Conservation (phyloP, 176 grass and related monocot species). For the Aegilops sharonensis region DNA sequence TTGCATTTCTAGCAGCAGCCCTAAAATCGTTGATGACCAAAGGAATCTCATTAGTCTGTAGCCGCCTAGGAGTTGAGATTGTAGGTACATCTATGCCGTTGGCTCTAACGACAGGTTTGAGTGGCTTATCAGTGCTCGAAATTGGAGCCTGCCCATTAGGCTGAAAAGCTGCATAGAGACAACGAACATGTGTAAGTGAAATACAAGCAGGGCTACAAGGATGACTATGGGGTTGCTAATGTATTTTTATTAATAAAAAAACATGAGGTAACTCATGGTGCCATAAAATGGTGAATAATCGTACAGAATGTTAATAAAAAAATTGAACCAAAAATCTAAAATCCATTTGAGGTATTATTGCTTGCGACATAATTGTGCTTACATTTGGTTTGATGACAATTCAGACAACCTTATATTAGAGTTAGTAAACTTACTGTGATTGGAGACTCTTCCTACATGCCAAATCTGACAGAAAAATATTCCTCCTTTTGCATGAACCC, state of each 20-base stretch:
- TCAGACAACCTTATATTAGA: neutral
- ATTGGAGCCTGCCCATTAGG: constrained; percentile 61
- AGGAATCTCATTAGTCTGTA: constrained; percentile 55
- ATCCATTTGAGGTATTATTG: neutral
- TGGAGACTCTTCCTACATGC: constrained; percentile 61
- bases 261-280: neutral
- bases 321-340: neutral
- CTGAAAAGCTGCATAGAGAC: constrained; percentile 42
- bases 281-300: neutral
- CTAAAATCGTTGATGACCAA: constrained; percentile 52
- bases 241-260: neutral
- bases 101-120: constrained; percentile 34
- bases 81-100: constrained; percentile 34
- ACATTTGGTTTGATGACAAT: neutral
- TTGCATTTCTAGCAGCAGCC: constrained; percentile 64
- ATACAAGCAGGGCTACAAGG: neutral
- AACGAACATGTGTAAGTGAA: neutral
- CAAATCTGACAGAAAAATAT: constrained; percentile 72
- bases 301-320: neutral
- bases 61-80: constrained; percentile 40
- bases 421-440: constrained; percentile 32
- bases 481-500: constrained; percentile 53
- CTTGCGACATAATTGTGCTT: neutral
- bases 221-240: neutral
- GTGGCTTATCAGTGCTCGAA: constrained; percentile 51